phyloP scores from a whole-genome alignment of 306 rosid species.

The Vicia villosa region DNA sequence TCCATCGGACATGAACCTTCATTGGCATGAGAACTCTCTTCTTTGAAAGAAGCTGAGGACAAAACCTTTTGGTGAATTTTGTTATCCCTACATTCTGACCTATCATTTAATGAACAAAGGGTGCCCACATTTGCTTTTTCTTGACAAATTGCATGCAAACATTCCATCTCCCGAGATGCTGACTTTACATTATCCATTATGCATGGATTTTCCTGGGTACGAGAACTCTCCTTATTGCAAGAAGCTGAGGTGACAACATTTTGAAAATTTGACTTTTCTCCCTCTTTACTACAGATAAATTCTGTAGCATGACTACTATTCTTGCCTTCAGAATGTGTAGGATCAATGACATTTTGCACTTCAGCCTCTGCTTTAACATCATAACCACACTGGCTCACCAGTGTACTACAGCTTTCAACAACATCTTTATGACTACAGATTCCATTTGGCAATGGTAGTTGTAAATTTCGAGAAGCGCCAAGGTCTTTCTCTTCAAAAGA shows the following conservation, averaged over 20 bases:
- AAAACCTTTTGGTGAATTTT: not conserved
- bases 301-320: slow-evolving; percentile 28
- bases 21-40: not conserved
- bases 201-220: not conserved
- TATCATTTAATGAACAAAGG: not conserved
- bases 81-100: not conserved
- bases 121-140: not conserved
- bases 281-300: slow-evolving; percentile 23
- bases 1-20: not conserved
- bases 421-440: slow-evolving; percentile 28
- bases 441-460: slow-evolving; percentile 36
- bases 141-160: not conserved
- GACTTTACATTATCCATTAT: not conserved
- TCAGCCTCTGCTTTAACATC: slow-evolving; percentile 29
- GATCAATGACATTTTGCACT: slow-evolving; percentile 7
- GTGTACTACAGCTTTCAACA: slow-evolving; percentile 33
- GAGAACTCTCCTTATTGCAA: not conserved
- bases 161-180: not conserved
- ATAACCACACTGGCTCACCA: slow-evolving; percentile 30
- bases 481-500: slow-evolving; percentile 31
- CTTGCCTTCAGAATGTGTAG: slow-evolving; percentile 21
- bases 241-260: not conserved
- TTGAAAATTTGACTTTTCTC: slow-evolving; percentile 6
- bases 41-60: not conserved
- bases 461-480: slow-evolving; percentile 32